Evolutionary conservation across 352 stramenopile species (phyloP).

Genomic region (Globisporangium orthogonon): DNA sequence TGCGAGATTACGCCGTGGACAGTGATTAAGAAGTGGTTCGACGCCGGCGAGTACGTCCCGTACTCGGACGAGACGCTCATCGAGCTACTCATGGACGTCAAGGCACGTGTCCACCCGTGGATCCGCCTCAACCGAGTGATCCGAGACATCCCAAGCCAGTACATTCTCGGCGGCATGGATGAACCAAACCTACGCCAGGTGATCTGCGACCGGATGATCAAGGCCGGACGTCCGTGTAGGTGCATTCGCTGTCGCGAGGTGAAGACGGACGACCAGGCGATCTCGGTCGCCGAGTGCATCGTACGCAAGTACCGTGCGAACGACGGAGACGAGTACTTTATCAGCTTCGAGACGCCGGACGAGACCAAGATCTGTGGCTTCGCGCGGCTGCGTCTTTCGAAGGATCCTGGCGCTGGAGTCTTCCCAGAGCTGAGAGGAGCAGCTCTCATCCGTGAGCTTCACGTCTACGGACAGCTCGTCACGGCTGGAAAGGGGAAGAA

Average conservation of each 20-base stretch:
- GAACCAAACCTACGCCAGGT: slow-evolving; percentile 90
- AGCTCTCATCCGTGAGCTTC: slow-evolving; percentile 85
- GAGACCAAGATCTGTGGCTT: slow-evolving; percentile 90
- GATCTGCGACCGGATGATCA: slow-evolving; percentile 80
- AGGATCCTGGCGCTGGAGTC: slow-evolving; percentile 51
- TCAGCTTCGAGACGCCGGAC: slow-evolving; percentile 90
- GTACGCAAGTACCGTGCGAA: slow-evolving; percentile 84
- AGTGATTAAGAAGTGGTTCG: slow-evolving; percentile 89
- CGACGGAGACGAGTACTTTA: slow-evolving; percentile 87
- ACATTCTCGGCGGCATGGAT: slow-evolving; percentile 91
- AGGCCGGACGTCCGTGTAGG: slow-evolving; percentile 59
- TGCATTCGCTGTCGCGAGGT: slow-evolving; percentile 92
- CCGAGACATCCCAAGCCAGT: slow-evolving; percentile 91
- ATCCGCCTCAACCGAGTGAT: slow-evolving; percentile 93
- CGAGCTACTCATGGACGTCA: slow-evolving; percentile 87
- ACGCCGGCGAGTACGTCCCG: slow-evolving; percentile 83
- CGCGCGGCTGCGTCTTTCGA: slow-evolving; percentile 74
- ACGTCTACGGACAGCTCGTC: slow-evolving; percentile 89
- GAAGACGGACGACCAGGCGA: slow-evolving; percentile 78
- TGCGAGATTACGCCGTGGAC: slow-evolving; percentile 91
- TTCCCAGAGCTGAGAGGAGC: slow-evolving; percentile 74
- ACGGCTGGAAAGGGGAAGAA: slow-evolving; percentile 38
- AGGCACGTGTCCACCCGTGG: slow-evolving; percentile 90
- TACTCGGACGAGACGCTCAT: slow-evolving; percentile 88
- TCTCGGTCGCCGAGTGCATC: slow-evolving; percentile 60